A percentile compares a stretch with the other conserved stretches of the same genome.
phyloP scores from a whole-genome alignment of 768 basidiomycete species.

The Trametes meyenii region DNA sequence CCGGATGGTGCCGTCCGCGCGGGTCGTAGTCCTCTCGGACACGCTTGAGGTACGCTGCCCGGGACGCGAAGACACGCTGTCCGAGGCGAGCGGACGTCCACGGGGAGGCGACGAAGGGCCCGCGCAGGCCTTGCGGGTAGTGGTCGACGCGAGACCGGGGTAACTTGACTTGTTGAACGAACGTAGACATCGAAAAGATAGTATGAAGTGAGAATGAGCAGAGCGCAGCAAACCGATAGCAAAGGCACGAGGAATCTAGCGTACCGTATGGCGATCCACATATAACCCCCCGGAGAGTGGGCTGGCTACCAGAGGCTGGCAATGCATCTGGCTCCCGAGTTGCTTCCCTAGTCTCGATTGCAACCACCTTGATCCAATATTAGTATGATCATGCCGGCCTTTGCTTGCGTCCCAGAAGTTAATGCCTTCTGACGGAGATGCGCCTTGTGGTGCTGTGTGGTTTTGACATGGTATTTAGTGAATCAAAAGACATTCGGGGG shows the following conservation, averaged over 20 bases:
- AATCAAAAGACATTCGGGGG: too few species aligned
- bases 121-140: not conserved
- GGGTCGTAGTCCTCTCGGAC: conserved; percentile 6
- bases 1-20: not conserved
- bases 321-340: too few species aligned
- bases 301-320: too few species aligned
- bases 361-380: too few species aligned
- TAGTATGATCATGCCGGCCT: too few species aligned
- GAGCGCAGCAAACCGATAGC: not conserved
- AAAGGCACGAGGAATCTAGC: not conserved
- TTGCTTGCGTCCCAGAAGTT: too few species aligned
- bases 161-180: not conserved
- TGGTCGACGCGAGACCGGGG: not conserved
- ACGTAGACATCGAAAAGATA: not conserved
- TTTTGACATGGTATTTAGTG: too few species aligned
- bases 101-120: conserved; percentile 2
- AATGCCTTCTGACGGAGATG: too few species aligned
- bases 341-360: too few species aligned
- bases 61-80: not conserved
- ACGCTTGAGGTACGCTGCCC: not conserved
- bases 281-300: too few species aligned
- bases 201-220: not conserved
- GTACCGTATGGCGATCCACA: too few species aligned
- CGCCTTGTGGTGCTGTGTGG: too few species aligned
- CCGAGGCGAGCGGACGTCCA: conserved; percentile 7